A percentile compares a stretch with the other conserved stretches of the same genome.
phyloP scores from a whole-genome alignment of 2,329 filamentous ascomycete genomes.

The Verticillium albo-atrum region DNA sequence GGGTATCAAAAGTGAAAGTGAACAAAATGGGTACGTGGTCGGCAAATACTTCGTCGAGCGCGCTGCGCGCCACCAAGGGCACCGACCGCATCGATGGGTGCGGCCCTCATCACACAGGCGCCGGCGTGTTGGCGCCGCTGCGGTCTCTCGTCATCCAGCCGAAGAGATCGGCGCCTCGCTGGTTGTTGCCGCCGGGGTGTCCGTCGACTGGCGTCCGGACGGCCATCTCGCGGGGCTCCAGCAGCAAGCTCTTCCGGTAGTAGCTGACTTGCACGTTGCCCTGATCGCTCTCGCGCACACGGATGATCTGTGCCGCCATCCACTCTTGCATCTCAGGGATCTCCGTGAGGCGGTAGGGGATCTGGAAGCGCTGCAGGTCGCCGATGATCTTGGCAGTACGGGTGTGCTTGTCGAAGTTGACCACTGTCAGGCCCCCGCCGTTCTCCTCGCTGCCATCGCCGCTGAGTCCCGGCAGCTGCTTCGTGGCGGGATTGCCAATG shows the following conservation, averaged over 20 bases:
- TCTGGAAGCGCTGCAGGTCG: constrained; percentile 93
- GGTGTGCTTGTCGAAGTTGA: constrained; percentile 97
- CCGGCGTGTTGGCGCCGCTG: constrained; percentile 13
- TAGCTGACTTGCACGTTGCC: constrained; percentile 56
- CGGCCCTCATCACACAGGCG: not conserved
- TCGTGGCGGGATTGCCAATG: constrained; percentile 84
- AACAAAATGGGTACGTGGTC: constrained; percentile 9
- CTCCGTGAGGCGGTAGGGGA: constrained; percentile 79
- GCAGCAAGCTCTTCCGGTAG: constrained; percentile 78
- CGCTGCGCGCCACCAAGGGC: not conserved
- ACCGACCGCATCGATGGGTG: not conserved
- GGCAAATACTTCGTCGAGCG: not conserved
- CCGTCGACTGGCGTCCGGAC: constrained; percentile 25
- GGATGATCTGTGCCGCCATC: constrained; percentile 76
- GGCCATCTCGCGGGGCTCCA: constrained; percentile 67
- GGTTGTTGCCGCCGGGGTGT: constrained; percentile 17
- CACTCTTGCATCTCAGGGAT: constrained; percentile 89
- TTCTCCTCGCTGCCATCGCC: constrained; percentile 50
- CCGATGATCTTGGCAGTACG: constrained; percentile 94
- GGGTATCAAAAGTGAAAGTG: constrained; percentile 28
- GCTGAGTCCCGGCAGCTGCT: constrained; percentile 58
- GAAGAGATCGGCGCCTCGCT: constrained; percentile 37
- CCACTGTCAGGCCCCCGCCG: constrained; percentile 66
- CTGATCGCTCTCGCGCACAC: constrained; percentile 60
- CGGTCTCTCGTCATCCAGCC: constrained; percentile 48